Evolutionary conservation across 768 basidiomycete genomes (phyloP).

Genomic region (Rhizopogon sp.): DNA sequence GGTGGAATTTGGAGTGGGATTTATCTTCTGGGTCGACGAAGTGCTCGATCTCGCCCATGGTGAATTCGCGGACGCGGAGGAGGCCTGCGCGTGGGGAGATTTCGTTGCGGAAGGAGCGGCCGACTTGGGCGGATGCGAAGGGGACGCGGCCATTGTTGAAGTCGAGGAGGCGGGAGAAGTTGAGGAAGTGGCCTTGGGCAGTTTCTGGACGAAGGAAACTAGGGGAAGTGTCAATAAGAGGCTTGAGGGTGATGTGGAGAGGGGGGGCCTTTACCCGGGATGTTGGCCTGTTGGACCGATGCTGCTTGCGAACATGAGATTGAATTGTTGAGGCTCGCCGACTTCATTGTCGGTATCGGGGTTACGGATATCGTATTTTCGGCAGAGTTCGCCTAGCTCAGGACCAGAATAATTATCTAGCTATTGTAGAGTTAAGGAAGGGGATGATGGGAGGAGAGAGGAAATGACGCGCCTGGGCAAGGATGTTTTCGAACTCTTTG

Average conservation of each 20-base stretch:
- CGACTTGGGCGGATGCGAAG: slow-evolving; percentile 96
- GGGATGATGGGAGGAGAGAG: neutral
- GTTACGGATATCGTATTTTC: slow-evolving; percentile 74
- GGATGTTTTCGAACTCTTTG: slow-evolving; percentile 70
- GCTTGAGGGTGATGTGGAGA: neutral
- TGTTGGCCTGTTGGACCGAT: slow-evolving; percentile 98
- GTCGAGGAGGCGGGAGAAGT: slow-evolving; percentile 93
- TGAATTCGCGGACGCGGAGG: slow-evolving; percentile 96
- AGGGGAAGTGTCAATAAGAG: neutral
- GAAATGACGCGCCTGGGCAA: slow-evolving; percentile 72
- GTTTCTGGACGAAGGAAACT: slow-evolving; percentile 97
- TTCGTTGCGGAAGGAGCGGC: slow-evolving; percentile 95
- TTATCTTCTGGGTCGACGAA: slow-evolving; percentile 96
- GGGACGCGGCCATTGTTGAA: slow-evolving; percentile 97
- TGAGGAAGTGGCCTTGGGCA: slow-evolving; percentile 97
- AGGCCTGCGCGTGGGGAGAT: slow-evolving; percentile 96
- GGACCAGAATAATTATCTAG: slow-evolving; percentile 87
- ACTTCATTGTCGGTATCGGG: slow-evolving; percentile 93
- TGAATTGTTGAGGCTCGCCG: slow-evolving; percentile 91
- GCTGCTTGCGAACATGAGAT: slow-evolving; percentile 97
- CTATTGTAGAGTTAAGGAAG: slow-evolving; percentile 4
- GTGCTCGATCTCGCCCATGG: slow-evolving; percentile 99
- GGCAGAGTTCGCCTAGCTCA: slow-evolving; percentile 83
- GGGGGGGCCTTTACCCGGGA: slow-evolving; percentile 58
- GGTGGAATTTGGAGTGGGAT: slow-evolving; percentile 75